Percentiles rank a stretch among this genome's conserved stretches.
These are phyloP conservation scores for Magnaporthiopsis incrustans DNA, from an alignment of 2,329 filamentous ascomycete genomes.

Conservation along the genomic window DNA sequence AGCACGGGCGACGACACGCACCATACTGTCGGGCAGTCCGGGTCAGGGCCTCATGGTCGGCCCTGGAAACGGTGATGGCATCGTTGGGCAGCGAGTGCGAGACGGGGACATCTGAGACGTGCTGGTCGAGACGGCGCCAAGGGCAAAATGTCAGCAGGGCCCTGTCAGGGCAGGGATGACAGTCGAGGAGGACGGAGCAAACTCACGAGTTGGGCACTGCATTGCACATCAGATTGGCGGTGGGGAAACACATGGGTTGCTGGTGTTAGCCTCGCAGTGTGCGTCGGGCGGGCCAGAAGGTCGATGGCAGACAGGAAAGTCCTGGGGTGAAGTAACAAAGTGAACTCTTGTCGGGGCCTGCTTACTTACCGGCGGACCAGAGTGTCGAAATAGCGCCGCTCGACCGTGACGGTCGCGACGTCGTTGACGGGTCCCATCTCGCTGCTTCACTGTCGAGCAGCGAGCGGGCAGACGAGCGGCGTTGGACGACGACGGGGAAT, in stretches of 20 bases:
- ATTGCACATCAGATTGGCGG: background rate
- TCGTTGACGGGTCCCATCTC: slow-evolving; percentile 5
- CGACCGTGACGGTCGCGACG: slow-evolving; percentile 46
- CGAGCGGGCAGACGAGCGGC: background rate
- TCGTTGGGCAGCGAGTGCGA: slow-evolving; percentile 13
- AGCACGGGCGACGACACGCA: slow-evolving; percentile 23
- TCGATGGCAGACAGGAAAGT: background rate
- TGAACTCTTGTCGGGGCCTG: background rate
- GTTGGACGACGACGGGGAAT: background rate
- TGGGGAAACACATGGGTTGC: background rate
- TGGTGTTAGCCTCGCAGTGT: background rate
- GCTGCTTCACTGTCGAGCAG: background rate
- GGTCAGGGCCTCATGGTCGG: slow-evolving; percentile 54
- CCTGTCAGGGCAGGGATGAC: background rate
- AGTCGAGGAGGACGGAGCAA: background rate
- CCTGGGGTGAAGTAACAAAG: background rate
- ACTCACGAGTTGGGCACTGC: slow-evolving; percentile 8
- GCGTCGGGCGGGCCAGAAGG: background rate
- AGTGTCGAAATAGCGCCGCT: slow-evolving; percentile 53
- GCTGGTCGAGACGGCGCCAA: background rate
- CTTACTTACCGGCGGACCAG: slow-evolving; percentile 49
- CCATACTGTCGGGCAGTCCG: slow-evolving; percentile 44
- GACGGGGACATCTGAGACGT: slow-evolving; percentile 4
- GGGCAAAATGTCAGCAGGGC: background rate
- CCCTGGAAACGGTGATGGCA: slow-evolving; percentile 47